Evolutionary conservation across 495 filamentous ascomycete genomes (phyloP).

Genomic region (Daldinia caldariorum): DNA sequence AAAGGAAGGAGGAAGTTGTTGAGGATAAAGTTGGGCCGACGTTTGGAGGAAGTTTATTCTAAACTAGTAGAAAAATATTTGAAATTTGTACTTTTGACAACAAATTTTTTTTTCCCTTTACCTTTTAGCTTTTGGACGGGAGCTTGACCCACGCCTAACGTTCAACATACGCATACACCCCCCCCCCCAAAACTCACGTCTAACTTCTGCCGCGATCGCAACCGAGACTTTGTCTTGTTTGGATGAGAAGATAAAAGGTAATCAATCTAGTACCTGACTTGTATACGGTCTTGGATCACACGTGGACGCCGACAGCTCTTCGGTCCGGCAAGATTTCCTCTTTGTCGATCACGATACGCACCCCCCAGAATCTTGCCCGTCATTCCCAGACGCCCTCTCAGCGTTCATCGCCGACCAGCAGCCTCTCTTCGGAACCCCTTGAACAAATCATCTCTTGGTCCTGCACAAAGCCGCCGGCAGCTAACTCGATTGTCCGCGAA

Average conservation of each 20-base stretch:
- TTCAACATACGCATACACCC: background rate
- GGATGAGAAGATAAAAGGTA: conserved; percentile 21
- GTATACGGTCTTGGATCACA: conserved; percentile 35
- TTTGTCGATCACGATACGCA: conserved; percentile 45
- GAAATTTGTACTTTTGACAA: conserved; percentile 14
- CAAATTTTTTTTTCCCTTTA: background rate
- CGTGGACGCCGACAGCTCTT: conserved; percentile 41
- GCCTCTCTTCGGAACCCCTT: conserved; percentile 39
- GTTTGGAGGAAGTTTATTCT: conserved; percentile 26
- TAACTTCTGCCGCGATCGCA: conserved; percentile 38
- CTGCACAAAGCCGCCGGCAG: conserved; percentile 61
- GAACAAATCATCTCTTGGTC: conserved; percentile 47
- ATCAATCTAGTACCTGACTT: conserved; percentile 25
- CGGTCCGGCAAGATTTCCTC: conserved; percentile 39
- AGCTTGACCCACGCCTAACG: conserved; percentile 10
- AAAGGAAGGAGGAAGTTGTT: conserved; percentile 22
- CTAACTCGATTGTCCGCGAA: conserved; percentile 59
- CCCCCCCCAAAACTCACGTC: background rate
- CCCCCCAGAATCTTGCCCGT: conserved; percentile 30
- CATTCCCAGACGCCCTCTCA: conserved; percentile 21
- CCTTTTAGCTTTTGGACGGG: background rate
- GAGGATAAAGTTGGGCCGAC: conserved; percentile 6
- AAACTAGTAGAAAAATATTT: conserved; percentile 26
- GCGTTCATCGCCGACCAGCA: conserved; percentile 37
- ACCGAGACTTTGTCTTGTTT: conserved; percentile 41